These are phyloP conservation scores for Ophiostoma pallidulum DNA, from an alignment of 2,329 filamentous ascomycete species.

Conservation along the genomic window DNA sequence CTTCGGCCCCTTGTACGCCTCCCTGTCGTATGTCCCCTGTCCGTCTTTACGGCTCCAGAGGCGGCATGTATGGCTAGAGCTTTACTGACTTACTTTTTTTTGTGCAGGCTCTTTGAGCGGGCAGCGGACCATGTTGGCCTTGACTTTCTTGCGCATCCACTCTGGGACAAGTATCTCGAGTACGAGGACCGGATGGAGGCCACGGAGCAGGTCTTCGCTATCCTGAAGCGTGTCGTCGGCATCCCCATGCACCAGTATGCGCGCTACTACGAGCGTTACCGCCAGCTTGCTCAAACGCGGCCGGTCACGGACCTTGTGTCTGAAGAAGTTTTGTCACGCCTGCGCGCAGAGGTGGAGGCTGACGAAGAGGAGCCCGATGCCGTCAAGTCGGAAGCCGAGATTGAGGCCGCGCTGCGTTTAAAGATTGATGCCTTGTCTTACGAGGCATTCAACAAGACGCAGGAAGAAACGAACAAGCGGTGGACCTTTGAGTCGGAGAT, in stretches of 20 bases:
- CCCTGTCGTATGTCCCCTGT: neutral
- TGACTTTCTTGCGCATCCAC: slow-evolving; percentile 88
- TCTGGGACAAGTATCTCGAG: slow-evolving; percentile 99
- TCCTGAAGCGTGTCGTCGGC: slow-evolving; percentile 71
- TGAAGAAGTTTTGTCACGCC: slow-evolving; percentile 55
- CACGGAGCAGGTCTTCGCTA: slow-evolving; percentile 73
- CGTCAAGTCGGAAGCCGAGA: slow-evolving; percentile 57
- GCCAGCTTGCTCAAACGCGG: slow-evolving; percentile 61
- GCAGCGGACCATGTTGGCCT: slow-evolving; percentile 76
- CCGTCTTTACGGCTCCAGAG: slow-evolving; percentile 20
- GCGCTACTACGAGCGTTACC: slow-evolving; percentile 87
- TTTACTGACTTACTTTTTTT: neutral
- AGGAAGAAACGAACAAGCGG: slow-evolving; percentile 80
- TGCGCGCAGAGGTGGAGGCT: slow-evolving; percentile 62
- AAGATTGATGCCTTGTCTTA: slow-evolving; percentile 76
- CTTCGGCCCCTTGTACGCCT: slow-evolving; percentile 14
- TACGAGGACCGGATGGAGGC: slow-evolving; percentile 88
- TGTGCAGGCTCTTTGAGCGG: slow-evolving; percentile 79
- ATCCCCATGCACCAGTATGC: slow-evolving; percentile 96
- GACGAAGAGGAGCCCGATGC: slow-evolving; percentile 47
- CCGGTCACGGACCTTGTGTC: slow-evolving; percentile 66
- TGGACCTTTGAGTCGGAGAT: slow-evolving; percentile 94
- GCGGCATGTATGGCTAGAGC: neutral
- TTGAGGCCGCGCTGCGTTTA: slow-evolving; percentile 71
- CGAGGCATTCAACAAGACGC: slow-evolving; percentile 69